Base-by-base conservation (phyloP, 164 flowering plant genomes). In the Houttuynia cordata region DNA sequence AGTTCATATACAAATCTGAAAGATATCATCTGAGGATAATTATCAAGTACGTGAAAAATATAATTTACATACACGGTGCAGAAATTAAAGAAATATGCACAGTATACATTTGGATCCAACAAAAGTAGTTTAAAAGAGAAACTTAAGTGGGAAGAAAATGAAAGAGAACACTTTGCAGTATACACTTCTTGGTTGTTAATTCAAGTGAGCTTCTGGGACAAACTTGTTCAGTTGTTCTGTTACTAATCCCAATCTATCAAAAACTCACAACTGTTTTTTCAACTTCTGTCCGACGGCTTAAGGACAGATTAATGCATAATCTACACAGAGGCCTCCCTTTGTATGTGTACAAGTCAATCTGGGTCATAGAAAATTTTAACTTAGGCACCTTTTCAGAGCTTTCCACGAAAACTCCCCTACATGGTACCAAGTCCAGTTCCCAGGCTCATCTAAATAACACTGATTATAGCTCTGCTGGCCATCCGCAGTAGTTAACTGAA, bases 311-410 rank as follows among this genome's bases (percentile, higher is more conserved):
- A 80, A 68, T 41, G 81, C 90, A 23, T 85, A 77, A 63, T 90
- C 97, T n/a, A 90, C 71, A 64, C 90, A 83, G 3, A 90, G 77
- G 10, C 97, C 97, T 25, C 97, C 97, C 76, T 90, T 90, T 7
- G 85, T 82, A 69, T 90, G 97, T 34, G 97, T 90, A 74, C 97
- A 90, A n/a, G 71, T 90, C 97, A 24, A 87, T 90, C 76, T 90
- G 97, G 39, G 81, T 82, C 80, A 82, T 57, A 0, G 92, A 87
- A 60, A 81, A 87, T 56, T 78, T 87, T 67, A 90, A 58, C 79
- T 79, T 85, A 0, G 71, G 84, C 24, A 64, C 66, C 13, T 51
- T n/a, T 47, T 69, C 57, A 0, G 81, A 57, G 40, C 71, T 72
- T 47, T 75, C 75, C 49, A 42, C 49, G 10, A 42, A 14, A 42